Conservation (phyloP, 495 filamentous ascomycete species). For the Parathielavia appendiculata region DNA sequence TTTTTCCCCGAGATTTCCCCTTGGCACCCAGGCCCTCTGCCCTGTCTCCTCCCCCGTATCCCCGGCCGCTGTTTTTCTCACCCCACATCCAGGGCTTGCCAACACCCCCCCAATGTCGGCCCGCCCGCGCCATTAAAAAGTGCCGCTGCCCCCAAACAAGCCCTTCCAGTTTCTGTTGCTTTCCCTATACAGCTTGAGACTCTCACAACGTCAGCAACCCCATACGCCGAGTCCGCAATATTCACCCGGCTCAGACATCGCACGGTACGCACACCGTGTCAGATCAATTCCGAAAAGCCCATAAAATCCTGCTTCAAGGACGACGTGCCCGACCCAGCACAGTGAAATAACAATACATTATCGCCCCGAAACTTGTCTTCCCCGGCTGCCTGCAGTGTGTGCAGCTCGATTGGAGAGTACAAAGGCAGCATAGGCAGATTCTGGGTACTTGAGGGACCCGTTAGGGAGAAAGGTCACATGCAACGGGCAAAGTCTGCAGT, state of each 20-base stretch:
- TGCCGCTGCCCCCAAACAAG: slow-evolving; percentile 32
- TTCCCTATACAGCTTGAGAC: slow-evolving; percentile 29
- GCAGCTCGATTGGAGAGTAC: slow-evolving; percentile 22
- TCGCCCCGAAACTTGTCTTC: not conserved
- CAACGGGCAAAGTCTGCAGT: slow-evolving; percentile 65
- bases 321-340: not conserved
- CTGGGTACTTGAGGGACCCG: slow-evolving; percentile 13
- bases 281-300: not conserved
- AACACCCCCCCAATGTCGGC: slow-evolving; percentile 17
- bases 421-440: not conserved
- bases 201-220: slow-evolving; percentile 29
- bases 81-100: slow-evolving; percentile 21
- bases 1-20: slow-evolving; percentile 23
- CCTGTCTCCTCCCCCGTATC: slow-evolving; percentile 19
- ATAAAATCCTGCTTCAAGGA: slow-evolving; percentile 4
- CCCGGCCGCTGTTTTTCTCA: slow-evolving; percentile 9
- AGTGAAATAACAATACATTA: not conserved
- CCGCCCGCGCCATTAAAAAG: slow-evolving; percentile 35
- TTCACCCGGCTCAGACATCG: not conserved
- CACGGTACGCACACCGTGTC: not conserved
- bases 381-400: slow-evolving; percentile 27
- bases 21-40: slow-evolving; percentile 22
- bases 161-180: slow-evolving; percentile 27
- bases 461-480: slow-evolving; percentile 54
- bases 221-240: not conserved